Evolutionary conservation across 192 early-diverging fungal genomes (phyloP).

Genomic region (Linnemannia exigua): DNA sequence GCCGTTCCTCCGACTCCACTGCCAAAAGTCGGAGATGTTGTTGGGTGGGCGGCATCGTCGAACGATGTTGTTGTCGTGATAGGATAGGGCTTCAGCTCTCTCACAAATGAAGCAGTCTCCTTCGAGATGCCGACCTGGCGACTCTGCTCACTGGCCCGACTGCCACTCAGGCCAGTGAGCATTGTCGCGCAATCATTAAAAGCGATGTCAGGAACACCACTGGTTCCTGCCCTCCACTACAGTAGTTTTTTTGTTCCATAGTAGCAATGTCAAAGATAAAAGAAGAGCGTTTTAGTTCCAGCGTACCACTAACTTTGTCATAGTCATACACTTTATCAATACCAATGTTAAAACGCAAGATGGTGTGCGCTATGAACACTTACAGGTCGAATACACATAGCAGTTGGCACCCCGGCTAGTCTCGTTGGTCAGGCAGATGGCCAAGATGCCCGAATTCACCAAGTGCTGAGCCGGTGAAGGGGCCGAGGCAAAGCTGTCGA

Average conservation of each 20-base stretch:
- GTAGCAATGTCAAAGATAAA: neutral
- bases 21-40: neutral
- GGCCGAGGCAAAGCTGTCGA: slow-evolving; percentile 45
- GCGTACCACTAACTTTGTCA: neutral
- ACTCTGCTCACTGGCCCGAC: slow-evolving; percentile 43
- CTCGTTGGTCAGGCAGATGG: slow-evolving; percentile 47
- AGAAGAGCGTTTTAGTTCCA: neutral
- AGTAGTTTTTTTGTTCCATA: too few species aligned
- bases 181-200: slow-evolving; percentile 56
- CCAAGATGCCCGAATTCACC: slow-evolving; percentile 17
- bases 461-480: neutral
- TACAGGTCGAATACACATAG: slow-evolving; percentile 57
- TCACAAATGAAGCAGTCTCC: slow-evolving; percentile 33
- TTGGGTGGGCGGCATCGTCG: slow-evolving; percentile 19
- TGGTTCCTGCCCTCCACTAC: slow-evolving; percentile 55
- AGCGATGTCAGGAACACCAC: slow-evolving; percentile 55
- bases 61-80: neutral
- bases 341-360: neutral
- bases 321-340: neutral
- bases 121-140: slow-evolving; percentile 42
- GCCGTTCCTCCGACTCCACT: slow-evolving; percentile 5
- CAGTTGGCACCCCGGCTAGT: slow-evolving; percentile 30
- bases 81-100: slow-evolving; percentile 40
- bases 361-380: slow-evolving; percentile 11
- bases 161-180: slow-evolving; percentile 55